Evolutionary conservation across 78 protist species (phyloP).

Genomic region (Paulinella micropora): DNA sequence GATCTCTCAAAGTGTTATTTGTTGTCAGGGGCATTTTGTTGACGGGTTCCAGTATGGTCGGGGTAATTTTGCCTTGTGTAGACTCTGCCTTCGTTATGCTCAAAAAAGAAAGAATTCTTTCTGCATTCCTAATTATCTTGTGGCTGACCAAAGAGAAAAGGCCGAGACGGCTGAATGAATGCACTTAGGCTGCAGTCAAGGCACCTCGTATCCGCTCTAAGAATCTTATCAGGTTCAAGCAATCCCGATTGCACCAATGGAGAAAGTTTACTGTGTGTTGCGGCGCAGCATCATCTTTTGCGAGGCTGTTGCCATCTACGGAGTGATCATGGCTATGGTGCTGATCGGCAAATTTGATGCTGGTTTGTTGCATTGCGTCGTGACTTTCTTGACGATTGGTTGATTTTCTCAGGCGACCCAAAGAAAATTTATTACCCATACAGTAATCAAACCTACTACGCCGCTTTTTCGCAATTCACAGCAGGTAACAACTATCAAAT

Average conservation of each 20-base stretch:
- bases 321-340: slow-evolving; percentile 92
- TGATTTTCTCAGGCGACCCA: too few relatives aligned
- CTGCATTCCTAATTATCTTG: too few relatives aligned
- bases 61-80: too few relatives aligned
- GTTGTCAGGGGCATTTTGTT: slow-evolving; percentile 79
- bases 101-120: too few relatives aligned
- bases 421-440: too few relatives aligned
- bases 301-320: slow-evolving; percentile 97
- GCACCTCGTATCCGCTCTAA: slow-evolving; percentile 81
- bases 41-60: slow-evolving; percentile 72
- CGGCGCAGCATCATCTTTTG: slow-evolving; percentile 73
- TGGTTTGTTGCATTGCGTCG: background rate
- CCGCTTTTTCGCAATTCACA: too few relatives aligned
- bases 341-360: slow-evolving; percentile 11
- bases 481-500: too few relatives aligned
- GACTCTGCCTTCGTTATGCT: too few relatives aligned
- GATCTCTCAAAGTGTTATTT: background rate
- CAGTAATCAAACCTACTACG: too few relatives aligned
- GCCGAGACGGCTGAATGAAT: too few relatives aligned
- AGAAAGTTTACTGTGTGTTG: background rate
- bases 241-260: background rate
- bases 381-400: too few relatives aligned
- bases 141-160: too few relatives aligned
- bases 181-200: slow-evolving; percentile 80
- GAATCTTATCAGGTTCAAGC: slow-evolving; percentile 62